These are phyloP conservation scores for Rhizophagus sp. DNA, from an alignment of 192 early-diverging fungal genomes.

Conservation along the genomic window DNA sequence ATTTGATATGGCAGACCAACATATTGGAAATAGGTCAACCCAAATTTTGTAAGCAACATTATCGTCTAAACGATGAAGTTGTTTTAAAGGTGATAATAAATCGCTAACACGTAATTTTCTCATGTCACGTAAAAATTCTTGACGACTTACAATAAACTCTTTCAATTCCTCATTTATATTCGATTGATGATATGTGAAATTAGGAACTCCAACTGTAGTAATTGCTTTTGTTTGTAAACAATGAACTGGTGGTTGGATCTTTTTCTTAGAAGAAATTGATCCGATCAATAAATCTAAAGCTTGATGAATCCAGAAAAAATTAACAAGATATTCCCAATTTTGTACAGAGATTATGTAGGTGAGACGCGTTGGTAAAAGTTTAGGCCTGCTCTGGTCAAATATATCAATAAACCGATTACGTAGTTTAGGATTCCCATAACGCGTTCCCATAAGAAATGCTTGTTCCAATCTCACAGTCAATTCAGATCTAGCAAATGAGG, in stretches of 20 bases:
- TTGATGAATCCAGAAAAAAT: conserved; percentile 92
- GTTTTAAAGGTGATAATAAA: conserved; percentile 58
- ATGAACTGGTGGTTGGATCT: conserved; percentile 38
- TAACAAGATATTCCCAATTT: conserved; percentile 90
- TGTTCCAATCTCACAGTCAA: conserved; percentile 91
- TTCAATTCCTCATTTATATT: conserved; percentile 40
- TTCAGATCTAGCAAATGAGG: conserved; percentile 83
- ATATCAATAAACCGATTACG: conserved; percentile 79
- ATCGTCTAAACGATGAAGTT: conserved; percentile 67
- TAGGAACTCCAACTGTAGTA: conserved; percentile 30
- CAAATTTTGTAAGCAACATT: conserved; percentile 76
- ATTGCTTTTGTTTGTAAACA: conserved; percentile 53
- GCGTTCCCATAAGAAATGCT: conserved; percentile 92
- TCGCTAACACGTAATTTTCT: conserved; percentile 48
- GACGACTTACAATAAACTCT: conserved; percentile 53
- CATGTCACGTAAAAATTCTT: conserved; percentile 62
- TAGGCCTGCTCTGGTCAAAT: conserved; percentile 78
- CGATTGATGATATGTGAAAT: conserved; percentile 23
- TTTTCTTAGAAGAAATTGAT: conserved; percentile 48
- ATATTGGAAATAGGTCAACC: conserved; percentile 80
- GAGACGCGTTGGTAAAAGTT: conserved; percentile 69
- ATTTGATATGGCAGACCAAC: conserved; percentile 71
- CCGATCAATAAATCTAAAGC: conserved; percentile 87
- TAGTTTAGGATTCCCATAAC: conserved; percentile 75
- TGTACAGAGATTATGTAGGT: conserved; percentile 91